Base-by-base conservation (phyloP, 2,329 filamentous ascomycete genomes). In the Colletotrichum navitas region DNA sequence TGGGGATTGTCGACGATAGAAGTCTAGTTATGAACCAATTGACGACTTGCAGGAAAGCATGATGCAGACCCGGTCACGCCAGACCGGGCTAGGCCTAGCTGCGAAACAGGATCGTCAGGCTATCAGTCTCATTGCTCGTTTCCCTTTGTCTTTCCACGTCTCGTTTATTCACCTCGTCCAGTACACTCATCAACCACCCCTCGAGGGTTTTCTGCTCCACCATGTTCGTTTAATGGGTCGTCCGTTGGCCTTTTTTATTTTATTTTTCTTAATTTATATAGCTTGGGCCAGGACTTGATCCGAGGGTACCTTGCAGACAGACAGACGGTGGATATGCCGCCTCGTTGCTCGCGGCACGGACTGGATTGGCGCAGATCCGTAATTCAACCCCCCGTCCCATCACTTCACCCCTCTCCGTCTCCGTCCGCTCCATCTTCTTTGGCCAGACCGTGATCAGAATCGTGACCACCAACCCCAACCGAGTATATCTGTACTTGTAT, bases 11-110 rank as follows among this genome's bases (percentile, higher is more conserved):
- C 24, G 16, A 52, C 34, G 21, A 49, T 32, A 16, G 26, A 21
- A 61, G 29, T 21, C n/a, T 21, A 10, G 18, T 6, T 45, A 45
- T 6, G 45, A 5, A 16, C 60, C 66, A 69, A 55, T 59, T 26
- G 34, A 65, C 54, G 51, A 32, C 34, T 58, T 59, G 54, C 43
- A 36, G 61, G 47, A 60, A 7, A 52, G 26, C 52, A 52, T 43
- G 45, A 54, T 59, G 61, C 61, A n/a, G 52, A 65, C 61, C 61
- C 32, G 45, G 51, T 54, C 52, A 65, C 41, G 63, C 60, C 62
- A 69, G 67, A 51, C 63, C 45, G 24, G 63, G 12, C 52, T 43
- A n/a, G 32, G 36, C 12, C 45, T 45, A 3, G 24, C 59, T 34
- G 14, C 59, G 29, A 21, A 68, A 39, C 21, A 56, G 66, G 66